Base-by-base conservation (phyloP, 768 basidiomycete genomes). In the Agrocybe praecox region DNA sequence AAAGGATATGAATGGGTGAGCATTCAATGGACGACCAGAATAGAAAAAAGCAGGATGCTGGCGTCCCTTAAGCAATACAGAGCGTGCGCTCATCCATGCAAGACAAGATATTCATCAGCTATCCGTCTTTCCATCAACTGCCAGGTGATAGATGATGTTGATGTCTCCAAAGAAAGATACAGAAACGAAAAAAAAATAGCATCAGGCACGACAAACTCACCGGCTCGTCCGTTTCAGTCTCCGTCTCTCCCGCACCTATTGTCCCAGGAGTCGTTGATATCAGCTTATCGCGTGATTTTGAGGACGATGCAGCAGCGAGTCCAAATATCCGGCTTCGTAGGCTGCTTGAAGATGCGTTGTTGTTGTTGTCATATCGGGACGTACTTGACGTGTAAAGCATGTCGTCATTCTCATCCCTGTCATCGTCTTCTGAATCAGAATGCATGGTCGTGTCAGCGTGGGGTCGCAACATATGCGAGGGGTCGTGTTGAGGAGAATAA, bases 221-320 rank as follows among this genome's bases (percentile, higher is more conserved):
- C 33, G 85, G 85, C 64, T 91, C 89, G 62, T 91, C 89, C 12
- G 82, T 77, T 66, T 92, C 90, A 0, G 90, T 90, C 66, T 92
- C 89, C 0, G 90, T 90, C 72, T 91, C 89, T 7, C 88, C 88
- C 23, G 87, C 88, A 58, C 89, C 85, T 40, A 74, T 64, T 53
- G 75, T 74, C 2, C 80, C 87, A 17, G 81, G 83, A 0, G 82
- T 76, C 0, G 89, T 90, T n/a, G 82, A 87, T 63, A 90, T 89
- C 32, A 69, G 70, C 64, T 78, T 83, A 49, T 75, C 67, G 24
- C 72, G 74, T 17, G 67, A 65, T 22, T 75, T 71, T 53, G 68
- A 66, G 7, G 68, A 26, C 18, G 59, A 48, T 24, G 26, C 49
- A 51, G 43, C 49, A 47, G 65, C 62, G 12, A 62, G 56, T 11